Conservation (phyloP, 2,329 filamentous ascomycete species). For the Fusarium ambrosium region DNA sequence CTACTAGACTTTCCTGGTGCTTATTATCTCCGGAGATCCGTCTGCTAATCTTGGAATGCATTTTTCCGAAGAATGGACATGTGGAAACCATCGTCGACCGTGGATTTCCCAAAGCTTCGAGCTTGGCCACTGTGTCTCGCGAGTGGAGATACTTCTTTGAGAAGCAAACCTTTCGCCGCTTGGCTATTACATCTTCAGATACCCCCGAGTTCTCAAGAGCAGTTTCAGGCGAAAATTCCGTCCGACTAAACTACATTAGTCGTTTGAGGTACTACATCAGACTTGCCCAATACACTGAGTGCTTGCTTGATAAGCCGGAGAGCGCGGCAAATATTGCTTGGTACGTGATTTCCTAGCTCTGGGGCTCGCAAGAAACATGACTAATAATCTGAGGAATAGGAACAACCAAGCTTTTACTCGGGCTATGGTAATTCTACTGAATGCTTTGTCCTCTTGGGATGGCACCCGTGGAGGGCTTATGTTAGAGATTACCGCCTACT, state of each 20-base stretch:
- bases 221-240: not conserved
- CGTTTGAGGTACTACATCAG: slow-evolving; percentile 8
- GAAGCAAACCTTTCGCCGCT: slow-evolving; percentile 10
- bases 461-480: slow-evolving; percentile 21
- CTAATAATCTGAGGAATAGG: slow-evolving; percentile 10
- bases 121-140: slow-evolving; percentile 18
- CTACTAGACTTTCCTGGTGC: not conserved
- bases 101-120: not conserved
- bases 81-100: not conserved
- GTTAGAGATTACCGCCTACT: slow-evolving; percentile 25
- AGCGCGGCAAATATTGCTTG: not conserved
- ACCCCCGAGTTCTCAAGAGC: not conserved
- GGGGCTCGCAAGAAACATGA: not conserved
- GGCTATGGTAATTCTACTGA: slow-evolving; percentile 12
- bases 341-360: not conserved
- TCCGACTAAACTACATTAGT: slow-evolving; percentile 19
- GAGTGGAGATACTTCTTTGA: slow-evolving; percentile 34
- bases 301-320: not conserved
- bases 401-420: slow-evolving; percentile 29
- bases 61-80: not conserved
- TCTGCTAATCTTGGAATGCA: slow-evolving; percentile 3
- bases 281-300: slow-evolving; percentile 5
- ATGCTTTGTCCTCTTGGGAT: slow-evolving; percentile 22
- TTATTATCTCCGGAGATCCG: slow-evolving; percentile 20
- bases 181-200: slow-evolving; percentile 13